A percentile compares a stretch with the other conserved stretches of the same genome.
Conservation (phyloP, 163 green algal genomes). For the Chloromonas sp. region DNA sequence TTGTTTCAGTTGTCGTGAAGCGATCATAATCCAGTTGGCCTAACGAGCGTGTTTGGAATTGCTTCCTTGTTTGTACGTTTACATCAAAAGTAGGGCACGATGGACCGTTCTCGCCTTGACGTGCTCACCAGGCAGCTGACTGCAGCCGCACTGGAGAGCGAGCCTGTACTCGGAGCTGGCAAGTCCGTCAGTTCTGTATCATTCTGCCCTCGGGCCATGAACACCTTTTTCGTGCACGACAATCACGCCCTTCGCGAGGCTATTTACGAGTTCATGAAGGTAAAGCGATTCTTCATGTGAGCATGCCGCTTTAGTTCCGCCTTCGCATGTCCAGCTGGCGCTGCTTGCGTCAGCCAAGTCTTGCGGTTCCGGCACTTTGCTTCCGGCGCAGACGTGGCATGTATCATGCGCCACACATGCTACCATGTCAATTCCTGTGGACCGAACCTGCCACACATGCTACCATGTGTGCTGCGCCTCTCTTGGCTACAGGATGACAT, state of each 20-base stretch:
- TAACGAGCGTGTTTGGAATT: too few relatives aligned
- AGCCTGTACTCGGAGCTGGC: not conserved
- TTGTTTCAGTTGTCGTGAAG: too few relatives aligned
- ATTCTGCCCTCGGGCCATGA: conserved; percentile 1
- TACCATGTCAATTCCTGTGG: too few relatives aligned
- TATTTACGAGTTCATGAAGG: conserved; percentile 79
- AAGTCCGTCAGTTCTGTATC: too few relatives aligned
- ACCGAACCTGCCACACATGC: too few relatives aligned
- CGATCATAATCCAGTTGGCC: too few relatives aligned
- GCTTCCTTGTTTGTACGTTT: too few relatives aligned
- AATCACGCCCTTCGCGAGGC: conserved; percentile 61
- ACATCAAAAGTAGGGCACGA: too few relatives aligned
- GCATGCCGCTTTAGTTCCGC: not conserved
- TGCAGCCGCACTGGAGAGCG: not conserved
- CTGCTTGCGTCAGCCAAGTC: not conserved
- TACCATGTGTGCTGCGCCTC: too few relatives aligned
- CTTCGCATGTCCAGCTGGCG: not conserved
- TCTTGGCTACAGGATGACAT: conserved; percentile 58
- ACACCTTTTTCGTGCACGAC: conserved; percentile 39
- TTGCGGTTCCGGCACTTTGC: not conserved
- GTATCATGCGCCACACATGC: not conserved
- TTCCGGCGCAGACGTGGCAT: not conserved
- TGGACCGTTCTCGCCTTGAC: not conserved
- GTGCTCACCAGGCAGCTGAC: not conserved
- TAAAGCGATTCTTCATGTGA: conserved; percentile 12